phyloP scores from a whole-genome alignment of 768 basidiomycete species.

The Imleria badia region DNA sequence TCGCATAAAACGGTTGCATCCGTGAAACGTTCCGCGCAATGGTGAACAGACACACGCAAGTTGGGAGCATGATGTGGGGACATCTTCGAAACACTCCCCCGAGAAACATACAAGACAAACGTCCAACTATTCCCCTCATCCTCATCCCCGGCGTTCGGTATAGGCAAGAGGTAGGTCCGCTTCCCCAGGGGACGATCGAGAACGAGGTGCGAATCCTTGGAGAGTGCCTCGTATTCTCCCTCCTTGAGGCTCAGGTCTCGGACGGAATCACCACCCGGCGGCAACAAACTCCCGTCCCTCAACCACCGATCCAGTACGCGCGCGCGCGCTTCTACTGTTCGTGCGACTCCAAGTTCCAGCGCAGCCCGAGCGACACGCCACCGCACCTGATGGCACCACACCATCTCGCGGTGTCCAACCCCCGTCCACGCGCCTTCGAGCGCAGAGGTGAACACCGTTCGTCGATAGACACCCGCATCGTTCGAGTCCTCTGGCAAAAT shows the following conservation, averaged over 20 bases:
- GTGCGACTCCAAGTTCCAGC: constrained; percentile 56
- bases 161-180: constrained; percentile 53
- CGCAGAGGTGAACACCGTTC: constrained; percentile 80
- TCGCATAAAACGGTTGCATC: constrained; percentile 35
- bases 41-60: constrained; percentile 47
- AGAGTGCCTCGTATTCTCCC: constrained; percentile 37
- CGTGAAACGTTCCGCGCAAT: constrained; percentile 37
- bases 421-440: constrained; percentile 94
- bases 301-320: constrained; percentile 63
- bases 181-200: constrained; percentile 44
- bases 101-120: constrained; percentile 60
- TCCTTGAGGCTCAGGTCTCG: constrained; percentile 8
- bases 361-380: constrained; percentile 82
- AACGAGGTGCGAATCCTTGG: constrained; percentile 38
- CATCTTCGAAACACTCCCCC: constrained; percentile 52
- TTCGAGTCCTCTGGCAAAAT: constrained; percentile 42
- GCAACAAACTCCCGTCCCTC: constrained; percentile 54
- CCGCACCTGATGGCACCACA: constrained; percentile 98
- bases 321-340: constrained; percentile 27
- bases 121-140: constrained; percentile 19
- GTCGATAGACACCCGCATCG: constrained; percentile 39
- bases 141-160: constrained; percentile 4
- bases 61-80: constrained; percentile 48
- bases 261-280: constrained; percentile 21
- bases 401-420: constrained; percentile 94